A percentile compares a stretch with the other conserved stretches of the same genome.
Evolutionary conservation across 2,329 filamentous ascomycete species (phyloP).

Genomic region (Pseudogymnoascus sp.): DNA sequence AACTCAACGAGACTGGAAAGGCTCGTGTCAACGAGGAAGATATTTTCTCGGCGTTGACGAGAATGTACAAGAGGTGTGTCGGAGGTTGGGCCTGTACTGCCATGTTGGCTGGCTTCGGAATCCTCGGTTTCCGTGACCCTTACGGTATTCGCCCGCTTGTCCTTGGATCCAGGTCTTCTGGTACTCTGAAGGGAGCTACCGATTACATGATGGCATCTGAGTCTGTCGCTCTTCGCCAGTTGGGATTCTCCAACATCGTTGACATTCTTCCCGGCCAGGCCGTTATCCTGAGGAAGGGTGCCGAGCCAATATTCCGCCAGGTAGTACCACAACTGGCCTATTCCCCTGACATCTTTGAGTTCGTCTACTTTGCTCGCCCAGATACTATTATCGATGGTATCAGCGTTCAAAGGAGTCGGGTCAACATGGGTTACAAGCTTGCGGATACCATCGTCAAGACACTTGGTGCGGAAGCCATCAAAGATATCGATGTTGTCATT

Average conservation of each 20-base stretch:
- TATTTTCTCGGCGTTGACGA: slow-evolving; percentile 61
- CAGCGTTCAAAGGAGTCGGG: slow-evolving; percentile 72
- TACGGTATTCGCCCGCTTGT: slow-evolving; percentile 79
- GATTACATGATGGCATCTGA: slow-evolving; percentile 93
- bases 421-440: slow-evolving; percentile 79
- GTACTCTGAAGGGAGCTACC: slow-evolving; percentile 50
- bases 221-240: slow-evolving; percentile 72
- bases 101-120: slow-evolving; percentile 73
- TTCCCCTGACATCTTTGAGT: slow-evolving; percentile 80
- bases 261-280: slow-evolving; percentile 80
- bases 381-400: slow-evolving; percentile 83
- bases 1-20: slow-evolving; percentile 73
- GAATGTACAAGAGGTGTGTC: slow-evolving; percentile 65
- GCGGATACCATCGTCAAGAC: slow-evolving; percentile 62
- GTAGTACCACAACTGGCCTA: slow-evolving; percentile 62
- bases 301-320: slow-evolving; percentile 65
- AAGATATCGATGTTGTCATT: slow-evolving; percentile 76
- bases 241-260: slow-evolving; percentile 67
- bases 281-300: slow-evolving; percentile 75
- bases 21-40: slow-evolving; percentile 71
- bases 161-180: slow-evolving; percentile 64
- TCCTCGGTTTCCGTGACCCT: slow-evolving; percentile 71
- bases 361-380: slow-evolving; percentile 77
- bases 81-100: slow-evolving; percentile 74
- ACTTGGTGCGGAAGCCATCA: slow-evolving; percentile 60